phyloP scores from a whole-genome alignment of 148 eudicot species.

The Polygonum aviculare region DNA sequence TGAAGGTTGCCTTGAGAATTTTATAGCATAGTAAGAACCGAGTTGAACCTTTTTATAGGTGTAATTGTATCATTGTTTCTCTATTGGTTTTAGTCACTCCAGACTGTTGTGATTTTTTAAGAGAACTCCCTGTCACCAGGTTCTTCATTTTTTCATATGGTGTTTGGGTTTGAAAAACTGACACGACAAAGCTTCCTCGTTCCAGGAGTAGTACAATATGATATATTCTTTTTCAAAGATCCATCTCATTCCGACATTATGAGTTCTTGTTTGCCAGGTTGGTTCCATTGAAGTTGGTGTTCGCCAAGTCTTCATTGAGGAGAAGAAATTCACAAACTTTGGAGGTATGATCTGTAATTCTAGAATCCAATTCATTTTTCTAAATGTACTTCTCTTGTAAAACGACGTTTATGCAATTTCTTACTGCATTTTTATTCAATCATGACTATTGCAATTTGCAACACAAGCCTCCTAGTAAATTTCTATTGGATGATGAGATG shows the following conservation, averaged over 20 bases:
- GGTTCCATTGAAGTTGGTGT: slow-evolving; percentile 51
- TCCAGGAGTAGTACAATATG: too few relatives aligned
- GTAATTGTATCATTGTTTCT: background rate
- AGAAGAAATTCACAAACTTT: slow-evolving; percentile 66
- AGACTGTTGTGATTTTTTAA: background rate
- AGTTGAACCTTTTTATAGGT: background rate
- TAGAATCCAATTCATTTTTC: too few relatives aligned
- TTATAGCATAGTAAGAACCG: background rate
- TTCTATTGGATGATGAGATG: too few relatives aligned
- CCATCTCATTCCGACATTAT: background rate
- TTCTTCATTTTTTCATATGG: background rate
- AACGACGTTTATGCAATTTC: too few relatives aligned
- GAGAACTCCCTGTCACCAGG: background rate
- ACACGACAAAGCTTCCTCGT: too few relatives aligned
- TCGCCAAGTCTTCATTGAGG: slow-evolving; percentile 59
- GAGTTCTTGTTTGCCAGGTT: slow-evolving; percentile 32
- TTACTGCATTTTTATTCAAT: too few relatives aligned
- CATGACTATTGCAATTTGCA: too few relatives aligned
- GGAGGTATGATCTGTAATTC: slow-evolving; percentile 33
- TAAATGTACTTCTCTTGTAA: too few relatives aligned
- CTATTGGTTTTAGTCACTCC: background rate
- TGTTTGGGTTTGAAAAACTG: background rate
- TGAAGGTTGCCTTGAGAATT: background rate
- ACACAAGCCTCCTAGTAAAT: too few relatives aligned
- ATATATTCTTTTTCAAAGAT: background rate